Conservation (phyloP, 108 stramenopile genomes). For the Fragilaria radians region DNA sequence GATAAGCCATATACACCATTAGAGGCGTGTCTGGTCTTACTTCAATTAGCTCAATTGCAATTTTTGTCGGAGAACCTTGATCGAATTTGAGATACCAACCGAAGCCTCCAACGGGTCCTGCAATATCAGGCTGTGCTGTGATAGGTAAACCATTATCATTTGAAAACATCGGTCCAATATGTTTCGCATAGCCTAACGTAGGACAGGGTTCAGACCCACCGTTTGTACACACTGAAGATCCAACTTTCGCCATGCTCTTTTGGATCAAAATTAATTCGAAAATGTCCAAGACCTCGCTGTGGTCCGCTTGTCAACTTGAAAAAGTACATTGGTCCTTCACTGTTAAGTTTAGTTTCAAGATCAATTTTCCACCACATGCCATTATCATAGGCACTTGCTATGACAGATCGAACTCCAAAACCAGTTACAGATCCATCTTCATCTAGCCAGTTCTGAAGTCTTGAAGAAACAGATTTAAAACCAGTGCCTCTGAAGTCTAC, state of each 20-base stretch:
- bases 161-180: slow-evolving; percentile 18
- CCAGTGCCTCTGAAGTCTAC: slow-evolving; percentile 4
- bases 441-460: slow-evolving; percentile 32
- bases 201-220: slow-evolving; percentile 9
- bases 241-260: slow-evolving; percentile 16
- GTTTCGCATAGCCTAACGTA: slow-evolving; percentile 15
- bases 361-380: slow-evolving; percentile 32
- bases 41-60: slow-evolving; percentile 9
- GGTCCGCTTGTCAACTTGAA: slow-evolving; percentile 18
- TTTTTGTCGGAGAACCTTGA: slow-evolving; percentile 17
- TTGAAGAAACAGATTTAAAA: slow-evolving; percentile 8
- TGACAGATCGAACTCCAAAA: slow-evolving; percentile 10
- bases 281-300: slow-evolving; percentile 19
- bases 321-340: slow-evolving; percentile 21
- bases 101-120: slow-evolving; percentile 24
- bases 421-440: slow-evolving; percentile 23
- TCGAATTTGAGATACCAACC: slow-evolving; percentile 25
- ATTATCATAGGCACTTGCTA: slow-evolving; percentile 17
- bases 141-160: slow-evolving; percentile 13
- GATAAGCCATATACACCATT: slow-evolving; percentile 13
- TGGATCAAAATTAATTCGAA: slow-evolving; percentile 20
- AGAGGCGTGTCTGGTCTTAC: slow-evolving; percentile 10
- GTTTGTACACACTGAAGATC: slow-evolving; percentile 9
- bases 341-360: slow-evolving; percentile 16
- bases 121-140: slow-evolving; percentile 28